These are phyloP conservation scores for Cryptosporidium ryanae DNA, from an alignment of 169 alveolate species.

Conservation along the genomic window DNA sequence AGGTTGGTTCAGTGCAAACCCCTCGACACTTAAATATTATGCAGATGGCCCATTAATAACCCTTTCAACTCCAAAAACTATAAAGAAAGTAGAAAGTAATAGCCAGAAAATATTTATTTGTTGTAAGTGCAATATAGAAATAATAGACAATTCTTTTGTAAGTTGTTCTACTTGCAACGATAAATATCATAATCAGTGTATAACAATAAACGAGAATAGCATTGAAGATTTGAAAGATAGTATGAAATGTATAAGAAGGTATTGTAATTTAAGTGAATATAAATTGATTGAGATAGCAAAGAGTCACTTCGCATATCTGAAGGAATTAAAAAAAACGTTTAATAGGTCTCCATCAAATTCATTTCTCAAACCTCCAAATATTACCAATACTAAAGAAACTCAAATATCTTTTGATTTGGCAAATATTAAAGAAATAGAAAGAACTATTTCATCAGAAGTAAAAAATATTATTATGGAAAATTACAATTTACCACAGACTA, in stretches of 20 bases:
- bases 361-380: not conserved
- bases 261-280: not conserved
- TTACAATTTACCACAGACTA: constrained; percentile 38
- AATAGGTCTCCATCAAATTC: not conserved
- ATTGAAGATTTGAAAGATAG: constrained; percentile 42
- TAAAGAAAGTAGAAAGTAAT: not conserved
- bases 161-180: not conserved
- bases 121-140: constrained; percentile 9
- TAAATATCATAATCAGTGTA: constrained; percentile 22
- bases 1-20: constrained; percentile 72
- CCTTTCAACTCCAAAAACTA: not conserved
- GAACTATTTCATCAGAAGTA: constrained; percentile 29
- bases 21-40: constrained; percentile 36
- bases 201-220: not conserved
- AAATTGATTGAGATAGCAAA: constrained; percentile 32
- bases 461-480: constrained; percentile 41
- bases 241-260: constrained; percentile 4
- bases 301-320: constrained; percentile 4
- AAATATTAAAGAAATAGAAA: constrained; percentile 52
- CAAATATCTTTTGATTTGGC: constrained; percentile 43
- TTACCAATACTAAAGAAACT: not conserved
- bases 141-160: not conserved
- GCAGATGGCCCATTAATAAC: constrained; percentile 3
- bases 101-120: not conserved
- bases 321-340: constrained; percentile 15